A percentile compares a stretch with the other conserved stretches of the same genome.
These are phyloP conservation scores for Torulaspora microellipsoides DNA, from an alignment of 805 yeast genomes.

Conservation along the genomic window DNA sequence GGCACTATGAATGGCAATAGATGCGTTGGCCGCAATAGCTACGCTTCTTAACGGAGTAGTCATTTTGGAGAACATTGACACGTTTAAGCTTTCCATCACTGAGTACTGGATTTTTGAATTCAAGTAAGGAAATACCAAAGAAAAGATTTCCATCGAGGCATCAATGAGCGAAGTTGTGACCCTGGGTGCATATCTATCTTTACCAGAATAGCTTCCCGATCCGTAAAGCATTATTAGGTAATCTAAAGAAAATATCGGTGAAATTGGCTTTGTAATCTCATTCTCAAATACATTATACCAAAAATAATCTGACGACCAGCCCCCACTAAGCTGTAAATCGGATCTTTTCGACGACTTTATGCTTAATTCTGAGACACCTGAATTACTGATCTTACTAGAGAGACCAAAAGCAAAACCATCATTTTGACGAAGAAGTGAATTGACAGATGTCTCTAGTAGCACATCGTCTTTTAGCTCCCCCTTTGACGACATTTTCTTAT, in stretches of 20 bases:
- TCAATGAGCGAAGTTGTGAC: conserved; percentile 59
- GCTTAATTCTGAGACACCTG: conserved; percentile 37
- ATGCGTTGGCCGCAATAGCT: conserved; percentile 57
- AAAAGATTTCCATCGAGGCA: conserved; percentile 70
- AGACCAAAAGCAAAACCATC: conserved; percentile 50
- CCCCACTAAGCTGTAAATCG: conserved; percentile 26
- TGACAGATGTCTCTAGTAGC: conserved; percentile 18
- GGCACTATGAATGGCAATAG: conserved; percentile 59
- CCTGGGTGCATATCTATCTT: conserved; percentile 36
- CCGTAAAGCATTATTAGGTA: conserved; percentile 35
- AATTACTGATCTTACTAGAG: conserved; percentile 43
- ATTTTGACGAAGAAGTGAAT: conserved; percentile 27
- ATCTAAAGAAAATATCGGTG: conserved; percentile 41
- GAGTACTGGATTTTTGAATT: conserved; percentile 81
- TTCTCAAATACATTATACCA: conserved; percentile 38
- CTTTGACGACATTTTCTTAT: conserved; percentile 17
- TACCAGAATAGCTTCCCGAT: conserved; percentile 11
- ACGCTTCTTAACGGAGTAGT: conserved; percentile 33
- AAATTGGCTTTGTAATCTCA: conserved; percentile 36
- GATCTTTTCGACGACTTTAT: conserved; percentile 21
- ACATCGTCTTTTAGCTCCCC: conserved; percentile 16
- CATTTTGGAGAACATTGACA: conserved; percentile 44
- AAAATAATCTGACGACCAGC: conserved; percentile 25
- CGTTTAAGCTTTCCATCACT: conserved; percentile 72
- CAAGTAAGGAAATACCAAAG: conserved; percentile 62